Evolutionary conservation across 2,329 filamentous ascomycete genomes (phyloP).

Genomic region (Colletotrichum musicola): DNA sequence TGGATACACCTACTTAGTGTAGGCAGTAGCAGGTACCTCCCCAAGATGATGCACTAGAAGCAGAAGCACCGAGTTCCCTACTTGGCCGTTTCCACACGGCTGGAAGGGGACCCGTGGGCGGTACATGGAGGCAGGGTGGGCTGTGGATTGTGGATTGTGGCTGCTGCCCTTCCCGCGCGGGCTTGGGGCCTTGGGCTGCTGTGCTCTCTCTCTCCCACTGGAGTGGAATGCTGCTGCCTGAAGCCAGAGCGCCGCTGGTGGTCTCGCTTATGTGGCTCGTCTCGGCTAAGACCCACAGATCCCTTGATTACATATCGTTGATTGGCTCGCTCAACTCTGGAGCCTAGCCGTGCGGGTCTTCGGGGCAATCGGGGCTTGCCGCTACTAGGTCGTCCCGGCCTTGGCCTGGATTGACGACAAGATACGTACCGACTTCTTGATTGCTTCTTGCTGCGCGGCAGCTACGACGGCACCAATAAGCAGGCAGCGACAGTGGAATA

Average conservation of each 20-base stretch:
- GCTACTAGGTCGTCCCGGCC: neutral
- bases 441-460: neutral
- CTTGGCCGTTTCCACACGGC: no score
- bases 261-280: conserved; percentile 22
- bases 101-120: no score
- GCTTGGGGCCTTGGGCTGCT: neutral
- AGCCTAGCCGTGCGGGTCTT: conserved; percentile 27
- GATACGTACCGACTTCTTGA: conserved; percentile 5
- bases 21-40: neutral
- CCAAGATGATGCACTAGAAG: neutral
- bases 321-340: conserved; percentile 23
- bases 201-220: neutral
- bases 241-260: conserved; percentile 16
- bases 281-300: conserved; percentile 15
- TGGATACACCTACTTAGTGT: neutral
- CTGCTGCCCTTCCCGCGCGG: no score
- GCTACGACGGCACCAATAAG: neutral
- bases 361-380: conserved; percentile 10
- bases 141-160: no score
- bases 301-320: neutral
- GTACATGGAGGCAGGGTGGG: no score
- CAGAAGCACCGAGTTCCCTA: neutral
- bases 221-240: conserved; percentile 38
- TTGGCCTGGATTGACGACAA: neutral
- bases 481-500: no score